Evolutionary conservation across 1,284 basidiomycete genomes (phyloP), one percentile per base, ranked within the genome.

Genomic region (Trichosporon coremiiforme): DNA sequence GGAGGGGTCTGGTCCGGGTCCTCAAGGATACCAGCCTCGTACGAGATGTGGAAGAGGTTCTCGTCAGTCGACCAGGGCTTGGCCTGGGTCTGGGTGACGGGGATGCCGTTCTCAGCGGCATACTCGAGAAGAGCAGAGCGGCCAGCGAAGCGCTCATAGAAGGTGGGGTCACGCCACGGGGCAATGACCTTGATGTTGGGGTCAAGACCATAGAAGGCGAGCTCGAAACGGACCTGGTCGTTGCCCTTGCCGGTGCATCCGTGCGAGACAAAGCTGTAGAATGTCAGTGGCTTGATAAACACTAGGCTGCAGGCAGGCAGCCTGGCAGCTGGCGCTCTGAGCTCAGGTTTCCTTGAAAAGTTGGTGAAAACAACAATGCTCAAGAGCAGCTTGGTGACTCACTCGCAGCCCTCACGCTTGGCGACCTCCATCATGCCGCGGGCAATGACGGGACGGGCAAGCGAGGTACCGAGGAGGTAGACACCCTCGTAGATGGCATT

Each of bases 51-150:
- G 90, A 97, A 98, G 69, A 99, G 87, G 86, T 99, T 99, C 86
- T 98, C 97, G 84, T 98, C 94, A 15, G 96, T 99, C 10, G 95
- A 98, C 97, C 97, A 99, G 45, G 97, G 96, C 86, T 99, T 98
- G 71, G 95, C 89, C 57, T 93, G 89, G 70, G 96, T 99, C 86
- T 99, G 96, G 75, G 90, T 88, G 71, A 99, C 95, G 70, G 95
- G 94, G 75, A 99, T 98, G 67, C 89, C 86, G 85, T 95, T 94
- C 80, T 93, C 86, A 25, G 90, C 90, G 57, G 96, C 97, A 79
- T 91, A 99, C 66, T 90, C 88, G 74, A 99, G 90, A 71, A 99
- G 90, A 29, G 93, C 95, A 75, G 93, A 90, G 72, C 96, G 92
- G 62, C 97, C 96, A 65, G 95, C 90, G 85, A 99, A 99, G 73